Evolutionary conservation across 805 yeast species (phyloP).

Genomic region (Metschnikowia lunata): DNA sequence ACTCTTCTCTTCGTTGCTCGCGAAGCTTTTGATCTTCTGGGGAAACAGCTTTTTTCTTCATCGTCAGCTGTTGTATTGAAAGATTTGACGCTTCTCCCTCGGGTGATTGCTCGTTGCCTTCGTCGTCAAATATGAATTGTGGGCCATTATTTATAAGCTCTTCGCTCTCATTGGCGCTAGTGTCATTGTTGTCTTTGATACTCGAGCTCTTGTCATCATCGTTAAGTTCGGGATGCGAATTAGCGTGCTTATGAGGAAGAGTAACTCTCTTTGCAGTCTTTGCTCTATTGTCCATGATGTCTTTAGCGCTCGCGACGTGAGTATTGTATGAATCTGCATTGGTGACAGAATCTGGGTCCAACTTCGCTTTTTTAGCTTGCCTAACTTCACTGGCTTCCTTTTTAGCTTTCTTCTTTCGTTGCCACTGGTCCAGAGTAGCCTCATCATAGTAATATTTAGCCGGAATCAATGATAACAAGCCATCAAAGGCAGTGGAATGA

Average conservation of each 20-base stretch:
- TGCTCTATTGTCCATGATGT: slow-evolving; percentile 53
- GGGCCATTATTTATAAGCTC: slow-evolving; percentile 15
- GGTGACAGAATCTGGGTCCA: slow-evolving; percentile 60
- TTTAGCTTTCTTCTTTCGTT: slow-evolving; percentile 70
- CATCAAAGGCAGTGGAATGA: slow-evolving; percentile 81
- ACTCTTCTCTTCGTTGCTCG: slow-evolving; percentile 54
- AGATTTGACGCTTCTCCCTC: slow-evolving; percentile 1
- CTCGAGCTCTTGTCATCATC: background rate
- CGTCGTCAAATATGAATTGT: slow-evolving; percentile 63
- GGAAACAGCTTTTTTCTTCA: slow-evolving; percentile 24
- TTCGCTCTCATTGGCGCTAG: background rate
- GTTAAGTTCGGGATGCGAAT: background rate
- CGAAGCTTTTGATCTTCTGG: slow-evolving; percentile 49
- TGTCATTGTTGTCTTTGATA: background rate
- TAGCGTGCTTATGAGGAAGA: slow-evolving; percentile 28
- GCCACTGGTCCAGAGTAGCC: slow-evolving; percentile 87
- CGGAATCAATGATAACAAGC: slow-evolving; percentile 84
- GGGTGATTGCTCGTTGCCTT: slow-evolving; percentile 48
- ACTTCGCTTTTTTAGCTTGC: slow-evolving; percentile 57
- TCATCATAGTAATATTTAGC: slow-evolving; percentile 93
- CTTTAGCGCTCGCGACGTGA: slow-evolving; percentile 51
- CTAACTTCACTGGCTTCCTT: slow-evolving; percentile 46
- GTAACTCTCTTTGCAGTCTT: slow-evolving; percentile 48
- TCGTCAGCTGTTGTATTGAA: slow-evolving; percentile 6
- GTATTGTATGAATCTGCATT: slow-evolving; percentile 40